These are phyloP conservation scores for Leucosporidium yakuticum DNA, from an alignment of 768 basidiomycete species.

Conservation along the genomic window DNA sequence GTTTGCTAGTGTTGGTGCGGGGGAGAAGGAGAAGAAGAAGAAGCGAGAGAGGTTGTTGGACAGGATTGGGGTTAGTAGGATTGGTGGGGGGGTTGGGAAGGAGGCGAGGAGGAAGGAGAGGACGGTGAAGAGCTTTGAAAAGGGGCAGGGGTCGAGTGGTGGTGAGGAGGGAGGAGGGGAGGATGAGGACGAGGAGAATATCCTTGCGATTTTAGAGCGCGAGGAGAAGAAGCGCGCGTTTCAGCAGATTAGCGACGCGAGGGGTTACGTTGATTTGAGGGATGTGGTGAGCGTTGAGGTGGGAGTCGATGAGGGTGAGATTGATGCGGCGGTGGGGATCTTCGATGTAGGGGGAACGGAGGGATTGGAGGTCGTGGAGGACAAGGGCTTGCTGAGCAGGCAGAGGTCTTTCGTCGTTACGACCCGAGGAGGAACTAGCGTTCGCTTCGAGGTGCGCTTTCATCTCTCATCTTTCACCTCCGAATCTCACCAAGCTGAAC, in stretches of 20 bases:
- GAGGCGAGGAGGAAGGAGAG: constrained; percentile 54
- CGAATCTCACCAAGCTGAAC: constrained; percentile 44
- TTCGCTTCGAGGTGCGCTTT: constrained; percentile 68
- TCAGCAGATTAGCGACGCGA: constrained; percentile 41
- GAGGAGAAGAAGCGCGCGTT: constrained; percentile 40
- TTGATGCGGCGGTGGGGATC: background rate
- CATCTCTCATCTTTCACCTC: background rate
- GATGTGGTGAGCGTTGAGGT: constrained; percentile 49
- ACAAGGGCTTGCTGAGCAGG: constrained; percentile 40
- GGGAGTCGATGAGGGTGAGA: background rate
- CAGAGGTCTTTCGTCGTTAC: constrained; percentile 71
- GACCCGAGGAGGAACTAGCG: constrained; percentile 59
- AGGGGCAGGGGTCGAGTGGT: constrained; percentile 13
- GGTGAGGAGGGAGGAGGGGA: background rate
- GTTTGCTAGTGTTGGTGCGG: constrained; percentile 12
- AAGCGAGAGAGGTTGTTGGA: constrained; percentile 11
- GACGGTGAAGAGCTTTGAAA: constrained; percentile 47
- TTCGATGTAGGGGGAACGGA: background rate
- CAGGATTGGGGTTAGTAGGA: background rate
- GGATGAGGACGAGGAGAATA: constrained; percentile 8
- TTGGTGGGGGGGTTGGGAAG: background rate
- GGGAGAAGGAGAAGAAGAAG: constrained; percentile 18
- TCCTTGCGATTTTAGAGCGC: constrained; percentile 37
- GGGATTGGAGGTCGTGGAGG: background rate
- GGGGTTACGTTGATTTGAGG: constrained; percentile 65